Evolutionary conservation across 2,329 filamentous ascomycete species (phyloP), one percentile per base, ranked within the genome.

Genomic region (Fusarium chaquense): DNA sequence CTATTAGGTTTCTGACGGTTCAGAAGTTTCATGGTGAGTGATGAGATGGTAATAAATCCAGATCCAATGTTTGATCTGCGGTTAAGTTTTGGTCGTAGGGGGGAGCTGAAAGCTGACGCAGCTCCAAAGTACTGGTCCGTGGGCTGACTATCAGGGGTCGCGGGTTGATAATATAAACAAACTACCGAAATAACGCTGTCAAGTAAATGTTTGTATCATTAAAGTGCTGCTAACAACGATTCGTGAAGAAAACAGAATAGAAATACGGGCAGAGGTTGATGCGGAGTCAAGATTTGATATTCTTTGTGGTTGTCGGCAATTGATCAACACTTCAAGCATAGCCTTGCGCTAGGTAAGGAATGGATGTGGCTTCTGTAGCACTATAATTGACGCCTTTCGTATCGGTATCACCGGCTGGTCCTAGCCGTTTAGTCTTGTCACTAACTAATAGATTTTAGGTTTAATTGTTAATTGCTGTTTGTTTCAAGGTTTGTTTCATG

Each of bases 21-120:
- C 24, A 70, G 58, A 41, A 62, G 50, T 44, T 58, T 67, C 67
- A 70, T 73, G 20, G n/a, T 67, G 4, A 46, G 24, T 44, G 26
- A 49, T 15, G 30, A 26, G 43, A 46, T 32, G n/a, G 24, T 9
- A 38, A n/a, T 9, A 28, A n/a, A 28, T 40, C 8, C 6, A 24
- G 22, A 7, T 35, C 16, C 12, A 16, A 30, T 26, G n/a, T n/a
- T n/a, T n/a, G 49, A 51, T 51, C 33, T 51, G 49, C 24, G 9
- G 24, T 28, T 28, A 28, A 28, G 26, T 28, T 28, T 44, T 44
- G 24, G 16, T 46, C 20, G 28, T 46, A 10, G 4, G 15, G 28
- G 18, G 22, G 22, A 43, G 40, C 40, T 41, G 40, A 41, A 41
- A 51, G 58, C 58, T 61, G 58, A 61, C 58, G 30, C 36, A 44